Conservation (phyloP, 1,284 basidiomycete species). For the Afroboletus lepidellus region DNA sequence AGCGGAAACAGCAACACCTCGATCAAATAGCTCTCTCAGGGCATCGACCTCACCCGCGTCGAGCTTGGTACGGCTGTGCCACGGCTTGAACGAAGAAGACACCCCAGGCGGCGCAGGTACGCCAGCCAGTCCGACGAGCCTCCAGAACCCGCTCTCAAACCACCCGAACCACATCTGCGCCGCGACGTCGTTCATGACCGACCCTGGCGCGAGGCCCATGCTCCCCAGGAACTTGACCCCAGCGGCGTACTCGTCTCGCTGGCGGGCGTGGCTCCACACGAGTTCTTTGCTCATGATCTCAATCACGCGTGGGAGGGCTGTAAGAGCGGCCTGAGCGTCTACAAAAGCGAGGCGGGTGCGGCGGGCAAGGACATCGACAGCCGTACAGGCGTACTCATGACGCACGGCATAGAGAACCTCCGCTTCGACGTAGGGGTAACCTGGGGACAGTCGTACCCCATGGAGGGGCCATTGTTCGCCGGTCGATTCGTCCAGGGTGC, state of each 20-base stretch:
- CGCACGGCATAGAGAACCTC: constrained; percentile 90
- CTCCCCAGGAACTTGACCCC: constrained; percentile 67
- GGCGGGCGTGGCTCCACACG: constrained; percentile 66
- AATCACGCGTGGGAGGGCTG: constrained; percentile 83
- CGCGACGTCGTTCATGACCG: constrained; percentile 14
- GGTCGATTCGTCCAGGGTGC: constrained; percentile 77
- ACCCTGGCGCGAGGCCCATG: constrained; percentile 68
- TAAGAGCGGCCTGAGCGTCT: constrained; percentile 85
- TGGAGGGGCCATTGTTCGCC: constrained; percentile 84
- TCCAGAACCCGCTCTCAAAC: constrained; percentile 31
- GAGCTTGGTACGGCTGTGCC: constrained; percentile 60
- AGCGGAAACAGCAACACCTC: constrained; percentile 10
- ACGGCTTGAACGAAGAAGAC: constrained; percentile 26
- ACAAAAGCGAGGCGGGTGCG: constrained; percentile 92
- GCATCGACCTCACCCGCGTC: constrained; percentile 67
- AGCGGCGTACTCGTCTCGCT: constrained; percentile 58
- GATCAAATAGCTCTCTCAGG: constrained; percentile 57
- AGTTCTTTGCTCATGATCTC: constrained; percentile 91
- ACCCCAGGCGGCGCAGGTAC: background rate
- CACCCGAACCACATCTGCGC: constrained; percentile 12
- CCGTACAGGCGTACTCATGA: constrained; percentile 89
- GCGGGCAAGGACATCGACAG: constrained; percentile 90
- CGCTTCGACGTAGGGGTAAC: constrained; percentile 91
- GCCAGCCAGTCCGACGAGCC: constrained; percentile 22
- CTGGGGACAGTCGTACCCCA: constrained; percentile 72